These are phyloP conservation scores for Debaryomyces coudertii DNA, from an alignment of 1,139 yeast genomes.

Conservation along the genomic window DNA sequence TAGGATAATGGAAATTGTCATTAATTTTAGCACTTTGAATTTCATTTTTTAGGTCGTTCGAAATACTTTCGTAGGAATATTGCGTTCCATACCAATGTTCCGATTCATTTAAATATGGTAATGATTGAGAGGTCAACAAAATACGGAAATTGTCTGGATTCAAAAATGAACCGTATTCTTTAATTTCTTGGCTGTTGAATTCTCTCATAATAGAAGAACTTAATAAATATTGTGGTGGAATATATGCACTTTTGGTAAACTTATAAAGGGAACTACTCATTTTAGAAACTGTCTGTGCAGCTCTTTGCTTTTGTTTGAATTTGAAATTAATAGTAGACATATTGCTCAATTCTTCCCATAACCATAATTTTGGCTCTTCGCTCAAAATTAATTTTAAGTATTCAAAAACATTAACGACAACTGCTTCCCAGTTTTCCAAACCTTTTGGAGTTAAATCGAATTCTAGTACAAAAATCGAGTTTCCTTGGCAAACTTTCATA, in stretches of 20 bases:
- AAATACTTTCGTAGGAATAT: constrained; percentile 55
- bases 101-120: constrained; percentile 40
- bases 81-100: constrained; percentile 95
- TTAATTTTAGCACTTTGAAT: constrained; percentile 39
- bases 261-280: constrained; percentile 49
- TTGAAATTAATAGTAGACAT: constrained; percentile 57
- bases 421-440: constrained; percentile 60
- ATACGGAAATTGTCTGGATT: constrained; percentile 63
- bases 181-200: constrained; percentile 59
- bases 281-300: constrained; percentile 62
- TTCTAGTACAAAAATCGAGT: constrained; percentile 65
- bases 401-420: constrained; percentile 64
- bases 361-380: constrained; percentile 61
- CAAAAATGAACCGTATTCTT: constrained; percentile 53
- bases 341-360: constrained; percentile 52
- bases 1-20: constrained; percentile 61
- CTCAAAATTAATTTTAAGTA: constrained; percentile 61
- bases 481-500: constrained; percentile 68
- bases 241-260: constrained; percentile 36
- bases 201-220: constrained; percentile 60
- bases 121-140: constrained; percentile 55
- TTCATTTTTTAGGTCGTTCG: constrained; percentile 36
- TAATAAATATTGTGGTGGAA: constrained; percentile 68
- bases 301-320: constrained; percentile 66
- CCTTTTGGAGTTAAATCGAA: constrained; percentile 80